A percentile compares a stretch with the other conserved stretches of the same genome.
Conservation (phyloP, 2,329 filamentous ascomycete species). For the Neoascochyta sp. region DNA sequence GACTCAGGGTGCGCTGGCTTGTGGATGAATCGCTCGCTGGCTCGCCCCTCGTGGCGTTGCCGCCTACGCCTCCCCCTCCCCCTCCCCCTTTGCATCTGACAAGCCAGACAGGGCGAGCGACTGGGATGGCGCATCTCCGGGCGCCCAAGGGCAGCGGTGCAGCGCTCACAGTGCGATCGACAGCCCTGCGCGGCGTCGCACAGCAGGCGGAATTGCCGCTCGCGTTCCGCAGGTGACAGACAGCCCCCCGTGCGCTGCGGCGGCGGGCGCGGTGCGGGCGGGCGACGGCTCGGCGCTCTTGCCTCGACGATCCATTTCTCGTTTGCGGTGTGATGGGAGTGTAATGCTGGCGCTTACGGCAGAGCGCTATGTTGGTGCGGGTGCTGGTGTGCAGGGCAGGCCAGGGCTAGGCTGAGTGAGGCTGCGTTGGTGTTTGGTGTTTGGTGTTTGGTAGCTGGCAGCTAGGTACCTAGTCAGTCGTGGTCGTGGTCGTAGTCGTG, state of each 20-base stretch:
- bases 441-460: constrained; percentile 5
- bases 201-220: constrained; percentile 5
- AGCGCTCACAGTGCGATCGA: constrained; percentile 7
- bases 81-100: constrained; percentile 7
- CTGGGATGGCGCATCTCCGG: constrained; percentile 4
- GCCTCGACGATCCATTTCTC: constrained; percentile 5
- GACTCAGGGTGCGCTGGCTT: no score
- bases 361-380: no score
- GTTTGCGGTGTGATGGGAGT: no score
- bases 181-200: constrained; percentile 6
- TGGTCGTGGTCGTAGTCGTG: not conserved
- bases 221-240: no score
- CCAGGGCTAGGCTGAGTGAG: no score
- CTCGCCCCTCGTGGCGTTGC: no score
- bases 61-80: no score
- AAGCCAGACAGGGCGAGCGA: constrained; percentile 5
- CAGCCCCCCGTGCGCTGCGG: no score
- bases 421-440: no score
- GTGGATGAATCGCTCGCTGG: no score
- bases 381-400: no score
- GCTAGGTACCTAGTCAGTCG: constrained; percentile 3
- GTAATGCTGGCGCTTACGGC: no score
- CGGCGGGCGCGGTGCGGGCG: constrained; percentile 4
- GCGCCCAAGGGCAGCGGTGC: constrained; percentile 3
- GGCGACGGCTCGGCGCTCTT: constrained; percentile 7